phyloP scores from a whole-genome alignment of 139 green algal species.

The Chlorella sorokiniana region DNA sequence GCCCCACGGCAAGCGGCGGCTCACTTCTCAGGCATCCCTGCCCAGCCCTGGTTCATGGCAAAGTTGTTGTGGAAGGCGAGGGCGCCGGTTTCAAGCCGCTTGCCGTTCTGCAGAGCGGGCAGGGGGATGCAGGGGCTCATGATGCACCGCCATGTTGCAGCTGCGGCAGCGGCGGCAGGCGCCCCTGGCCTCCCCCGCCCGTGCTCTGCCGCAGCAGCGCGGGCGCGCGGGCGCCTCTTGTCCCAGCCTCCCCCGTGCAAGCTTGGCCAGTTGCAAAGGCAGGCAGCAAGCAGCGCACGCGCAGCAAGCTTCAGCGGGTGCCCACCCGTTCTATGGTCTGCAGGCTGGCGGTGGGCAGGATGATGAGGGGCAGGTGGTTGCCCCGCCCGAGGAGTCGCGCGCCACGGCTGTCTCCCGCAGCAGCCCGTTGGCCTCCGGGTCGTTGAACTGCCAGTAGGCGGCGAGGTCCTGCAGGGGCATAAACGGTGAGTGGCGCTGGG shows the following conservation, averaged over 20 bases:
- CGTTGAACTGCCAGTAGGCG: constrained; percentile 90
- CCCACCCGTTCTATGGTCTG: constrained; percentile 30
- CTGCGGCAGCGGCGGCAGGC: too few species aligned
- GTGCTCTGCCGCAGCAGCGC: too few species aligned
- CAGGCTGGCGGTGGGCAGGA: constrained; percentile 42
- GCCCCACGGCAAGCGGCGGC: too few species aligned
- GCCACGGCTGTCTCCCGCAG: constrained; percentile 48
- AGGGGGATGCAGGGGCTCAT: neutral
- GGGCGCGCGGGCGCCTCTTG: too few species aligned
- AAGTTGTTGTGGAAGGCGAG: constrained; percentile 86
- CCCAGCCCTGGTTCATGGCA: constrained; percentile 62
- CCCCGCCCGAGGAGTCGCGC: constrained; percentile 68
- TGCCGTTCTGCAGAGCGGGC: constrained; percentile 13
- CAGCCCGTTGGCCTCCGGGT: constrained; percentile 60
- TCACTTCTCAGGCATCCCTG: constrained; percentile 61
- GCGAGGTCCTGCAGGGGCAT: constrained; percentile 63
- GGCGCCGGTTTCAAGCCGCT: constrained; percentile 34
- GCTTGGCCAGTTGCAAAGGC: neutral
- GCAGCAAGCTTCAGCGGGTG: neutral
- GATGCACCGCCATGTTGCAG: too few species aligned
- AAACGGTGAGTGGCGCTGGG: neutral
- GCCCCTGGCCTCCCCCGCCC: too few species aligned
- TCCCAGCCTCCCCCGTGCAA: too few species aligned
- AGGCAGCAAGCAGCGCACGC: neutral
- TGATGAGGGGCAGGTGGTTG: constrained; percentile 76